These are phyloP conservation scores for Boletus sp. DNA, from an alignment of 1,284 basidiomycete species.

Conservation along the genomic window DNA sequence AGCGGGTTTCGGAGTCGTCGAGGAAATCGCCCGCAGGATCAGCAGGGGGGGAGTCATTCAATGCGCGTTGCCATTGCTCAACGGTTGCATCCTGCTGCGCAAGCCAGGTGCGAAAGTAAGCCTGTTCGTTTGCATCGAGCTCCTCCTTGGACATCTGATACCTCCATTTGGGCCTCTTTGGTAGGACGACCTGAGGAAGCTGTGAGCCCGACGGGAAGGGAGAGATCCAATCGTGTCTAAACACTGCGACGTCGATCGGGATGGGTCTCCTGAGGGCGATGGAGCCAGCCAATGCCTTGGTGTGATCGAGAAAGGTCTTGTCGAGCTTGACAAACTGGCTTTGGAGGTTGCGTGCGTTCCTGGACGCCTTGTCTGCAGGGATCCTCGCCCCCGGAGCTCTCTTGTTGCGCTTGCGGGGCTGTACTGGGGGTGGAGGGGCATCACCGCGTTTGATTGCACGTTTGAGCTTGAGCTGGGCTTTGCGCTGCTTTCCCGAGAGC, in stretches of 20 bases:
- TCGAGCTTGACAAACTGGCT: constrained; percentile 71
- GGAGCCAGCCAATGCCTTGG: constrained; percentile 54
- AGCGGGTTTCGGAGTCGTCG: constrained; percentile 19
- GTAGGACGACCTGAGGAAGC: constrained; percentile 42
- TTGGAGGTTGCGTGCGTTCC: constrained; percentile 50
- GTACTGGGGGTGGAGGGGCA: constrained; percentile 40
- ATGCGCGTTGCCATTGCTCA: constrained; percentile 47
- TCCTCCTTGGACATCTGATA: constrained; percentile 81
- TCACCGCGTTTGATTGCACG: constrained; percentile 84
- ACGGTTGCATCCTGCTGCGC: constrained; percentile 55
- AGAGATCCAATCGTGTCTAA: constrained; percentile 24
- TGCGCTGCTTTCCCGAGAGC: constrained; percentile 68
- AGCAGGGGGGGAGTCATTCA: constrained; percentile 6
- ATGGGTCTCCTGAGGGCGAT: constrained; percentile 61
- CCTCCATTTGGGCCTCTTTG: constrained; percentile 77
- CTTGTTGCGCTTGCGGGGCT: constrained; percentile 19
- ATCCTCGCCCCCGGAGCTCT: neutral
- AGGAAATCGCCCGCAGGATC: constrained; percentile 7
- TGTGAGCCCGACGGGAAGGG: constrained; percentile 6
- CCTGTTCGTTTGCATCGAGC: constrained; percentile 84
- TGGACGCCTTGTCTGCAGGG: neutral
- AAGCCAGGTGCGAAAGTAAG: constrained; percentile 73
- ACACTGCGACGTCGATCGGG: constrained; percentile 40
- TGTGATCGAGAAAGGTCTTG: constrained; percentile 58
- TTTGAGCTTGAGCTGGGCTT: constrained; percentile 65